Evolutionary conservation across 495 filamentous ascomycete species (phyloP).

Genomic region (Aspergillus wentii): DNA sequence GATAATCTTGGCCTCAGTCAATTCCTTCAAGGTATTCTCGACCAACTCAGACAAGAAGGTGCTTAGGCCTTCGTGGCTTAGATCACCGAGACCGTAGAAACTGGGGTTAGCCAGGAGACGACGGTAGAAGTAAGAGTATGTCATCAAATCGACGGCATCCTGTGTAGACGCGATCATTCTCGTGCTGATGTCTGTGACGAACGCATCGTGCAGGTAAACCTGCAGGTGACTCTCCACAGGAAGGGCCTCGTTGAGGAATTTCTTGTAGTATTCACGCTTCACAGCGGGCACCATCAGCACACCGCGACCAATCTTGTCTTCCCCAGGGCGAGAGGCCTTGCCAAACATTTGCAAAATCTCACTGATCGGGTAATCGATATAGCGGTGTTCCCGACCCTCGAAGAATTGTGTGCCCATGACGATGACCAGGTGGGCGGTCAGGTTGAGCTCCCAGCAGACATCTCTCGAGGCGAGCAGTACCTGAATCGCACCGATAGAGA

Average conservation of each 20-base stretch:
- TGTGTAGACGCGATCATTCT: constrained; percentile 91
- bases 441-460: constrained; percentile 92
- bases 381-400: constrained; percentile 93
- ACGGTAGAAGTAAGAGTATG: constrained; percentile 97
- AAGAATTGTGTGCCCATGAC: constrained; percentile 99
- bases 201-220: constrained; percentile 87
- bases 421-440: constrained; percentile 82
- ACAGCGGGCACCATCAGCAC: constrained; percentile 92
- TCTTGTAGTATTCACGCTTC: constrained; percentile 96
- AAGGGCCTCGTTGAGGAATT: constrained; percentile 94
- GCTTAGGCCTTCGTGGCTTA: constrained; percentile 88
- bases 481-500: constrained; percentile 87
- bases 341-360: constrained; percentile 99
- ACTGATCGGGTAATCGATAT: constrained; percentile 92
- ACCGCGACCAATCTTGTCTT: constrained; percentile 79
- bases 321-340: constrained; percentile 72
- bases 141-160: constrained; percentile 97
- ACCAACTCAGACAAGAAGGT: constrained; percentile 94
- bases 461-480: constrained; percentile 90
- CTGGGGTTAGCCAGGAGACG: constrained; percentile 95
- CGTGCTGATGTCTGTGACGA: constrained; percentile 94
- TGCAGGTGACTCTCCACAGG: constrained; percentile 94
- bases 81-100: constrained; percentile 88
- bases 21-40: constrained; percentile 85
- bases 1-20: constrained; percentile 91